These are phyloP conservation scores for Chytridiales sp. DNA, from an alignment of 371 early-diverging fungal genomes.

Conservation along the genomic window DNA sequence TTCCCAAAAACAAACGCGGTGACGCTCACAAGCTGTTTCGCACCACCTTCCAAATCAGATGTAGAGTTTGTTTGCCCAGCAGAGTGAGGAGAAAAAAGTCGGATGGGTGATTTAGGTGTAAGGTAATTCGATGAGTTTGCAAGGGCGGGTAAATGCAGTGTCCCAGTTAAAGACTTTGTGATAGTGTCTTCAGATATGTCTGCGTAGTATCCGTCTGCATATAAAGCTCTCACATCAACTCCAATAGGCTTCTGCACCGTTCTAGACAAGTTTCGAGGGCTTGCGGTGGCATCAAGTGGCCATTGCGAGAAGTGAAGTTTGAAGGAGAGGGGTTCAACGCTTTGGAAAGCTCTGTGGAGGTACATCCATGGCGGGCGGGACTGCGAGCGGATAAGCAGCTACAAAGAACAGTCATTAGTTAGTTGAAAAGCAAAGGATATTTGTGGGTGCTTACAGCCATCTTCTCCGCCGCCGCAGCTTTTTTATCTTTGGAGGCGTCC, in stretches of 20 bases:
- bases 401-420: neutral
- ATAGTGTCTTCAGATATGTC: too few relatives aligned
- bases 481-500: conserved; percentile 16
- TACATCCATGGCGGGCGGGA: conserved; percentile 47
- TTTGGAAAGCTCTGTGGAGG: conserved; percentile 39
- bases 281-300: conserved; percentile 30
- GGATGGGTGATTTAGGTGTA: too few relatives aligned
- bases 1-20: conserved; percentile 36
- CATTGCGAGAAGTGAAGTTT: conserved; percentile 50
- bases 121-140: too few relatives aligned
- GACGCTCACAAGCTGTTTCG: conserved; percentile 30
- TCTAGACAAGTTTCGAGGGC: too few relatives aligned
- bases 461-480: conserved; percentile 36
- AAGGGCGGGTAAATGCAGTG: too few relatives aligned
- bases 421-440: conserved; percentile 7
- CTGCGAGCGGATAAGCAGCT: conserved; percentile 28
- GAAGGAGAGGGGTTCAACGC: conserved; percentile 47
- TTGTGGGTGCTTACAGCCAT: conserved; percentile 36
- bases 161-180: too few relatives aligned
- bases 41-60: conserved; percentile 29
- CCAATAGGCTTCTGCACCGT: neutral
- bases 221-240: conserved; percentile 22
- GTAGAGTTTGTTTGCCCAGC: too few relatives aligned
- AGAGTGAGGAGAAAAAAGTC: too few relatives aligned
- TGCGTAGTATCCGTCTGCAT: too few relatives aligned